Base-by-base conservation (phyloP, 2,329 filamentous ascomycete genomes). In the Chaetothyriales sp. region DNA sequence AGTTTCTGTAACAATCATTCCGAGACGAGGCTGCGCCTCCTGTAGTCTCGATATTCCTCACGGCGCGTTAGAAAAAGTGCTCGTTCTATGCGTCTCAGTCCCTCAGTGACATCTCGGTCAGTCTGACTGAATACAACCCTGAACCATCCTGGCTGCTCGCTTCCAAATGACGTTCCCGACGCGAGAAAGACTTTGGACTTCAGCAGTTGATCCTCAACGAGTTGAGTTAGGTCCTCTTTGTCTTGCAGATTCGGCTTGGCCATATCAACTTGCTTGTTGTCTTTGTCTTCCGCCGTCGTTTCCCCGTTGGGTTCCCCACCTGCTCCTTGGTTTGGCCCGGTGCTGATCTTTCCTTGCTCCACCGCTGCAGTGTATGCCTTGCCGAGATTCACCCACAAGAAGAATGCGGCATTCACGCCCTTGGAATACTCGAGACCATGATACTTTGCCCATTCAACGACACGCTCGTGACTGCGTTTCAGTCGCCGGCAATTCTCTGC, bases 371-470 rank as follows among this genome's bases (percentile, higher is more conserved):
- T 26, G 19, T 53, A 53, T 22, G 49, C 52, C 58, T 63, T 63
- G 0, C 64, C 64, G 1, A 80, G 57, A 58, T 79, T 68, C 2
- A 76, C 61, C 67, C 72, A 79, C 1, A 80, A 54, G 57, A 80
- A 80, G 57, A 79, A 78, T 0, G 73, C 76, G 0, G 76, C 76
- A 53, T 78, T 79, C 3, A 64, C 67, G 0, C 73, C 73, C 0
- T 66, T 61, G 0, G 70, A 65, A 54, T 75, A 76, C 12, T 66
- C 60, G 2, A 79, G 68, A 1, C 68, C 66, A 6, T 72, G 63
- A 1, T 64, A 60, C 7, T 61, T 56, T 15, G 78, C 62, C 3
- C 62, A 70, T 0, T 47, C 43, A 0, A 63, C 65, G 0, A 69
- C 65, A 18, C 69, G 67, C 3, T 57, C 57, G 55, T 75, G 72